These are phyloP conservation scores for Lanmaoa rubissima DNA, from an alignment of 768 basidiomycete genomes.

Conservation along the genomic window DNA sequence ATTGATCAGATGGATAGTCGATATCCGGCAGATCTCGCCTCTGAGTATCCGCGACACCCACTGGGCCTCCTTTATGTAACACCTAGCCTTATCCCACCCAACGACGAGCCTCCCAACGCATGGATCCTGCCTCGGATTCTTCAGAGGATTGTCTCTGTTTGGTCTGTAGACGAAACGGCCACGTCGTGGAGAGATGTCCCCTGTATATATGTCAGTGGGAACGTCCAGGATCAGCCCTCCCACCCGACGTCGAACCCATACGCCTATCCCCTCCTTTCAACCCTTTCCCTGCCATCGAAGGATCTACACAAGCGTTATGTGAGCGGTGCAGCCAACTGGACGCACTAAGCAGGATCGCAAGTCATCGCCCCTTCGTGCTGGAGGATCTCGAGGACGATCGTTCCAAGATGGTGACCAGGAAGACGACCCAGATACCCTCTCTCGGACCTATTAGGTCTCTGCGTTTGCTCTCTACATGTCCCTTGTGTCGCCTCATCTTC, in stretches of 20 bases:
- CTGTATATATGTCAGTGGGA: not conserved
- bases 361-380: not conserved
- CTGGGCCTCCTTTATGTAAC: not conserved
- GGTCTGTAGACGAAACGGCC: slow-evolving; percentile 7
- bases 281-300: not conserved
- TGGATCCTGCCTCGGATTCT: not conserved
- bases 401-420: not conserved
- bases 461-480: slow-evolving; percentile 7
- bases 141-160: slow-evolving; percentile 9
- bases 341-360: not conserved
- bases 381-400: not conserved
- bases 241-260: not conserved
- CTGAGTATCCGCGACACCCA: not conserved
- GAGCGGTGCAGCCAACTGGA: not conserved
- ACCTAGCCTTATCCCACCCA: too few species aligned
- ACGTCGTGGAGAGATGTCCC: slow-evolving; percentile 5
- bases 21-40: not conserved
- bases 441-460: slow-evolving; percentile 4
- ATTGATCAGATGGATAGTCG: not conserved
- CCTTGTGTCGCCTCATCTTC: slow-evolving; percentile 14
- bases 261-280: not conserved
- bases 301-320: not conserved
- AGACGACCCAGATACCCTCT: not conserved
- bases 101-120: not conserved
- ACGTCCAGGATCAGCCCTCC: not conserved